These are phyloP conservation scores for Beauveria varroae DNA, from an alignment of 2,329 filamentous ascomycete species.

Conservation along the genomic window DNA sequence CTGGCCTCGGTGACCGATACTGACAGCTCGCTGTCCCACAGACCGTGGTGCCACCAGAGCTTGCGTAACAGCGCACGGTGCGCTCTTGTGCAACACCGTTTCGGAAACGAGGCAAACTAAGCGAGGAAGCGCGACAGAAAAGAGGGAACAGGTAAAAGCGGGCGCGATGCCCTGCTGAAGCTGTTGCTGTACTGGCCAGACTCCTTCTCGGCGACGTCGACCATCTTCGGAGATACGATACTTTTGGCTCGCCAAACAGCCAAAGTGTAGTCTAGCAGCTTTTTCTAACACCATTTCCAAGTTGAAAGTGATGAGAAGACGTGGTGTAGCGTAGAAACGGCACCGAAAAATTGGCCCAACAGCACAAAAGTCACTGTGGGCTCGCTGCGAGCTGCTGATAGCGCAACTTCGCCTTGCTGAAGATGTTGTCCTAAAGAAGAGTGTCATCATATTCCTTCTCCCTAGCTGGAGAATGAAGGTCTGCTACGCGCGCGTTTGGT, in stretches of 20 bases:
- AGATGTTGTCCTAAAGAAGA: too few species aligned
- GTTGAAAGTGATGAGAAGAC: not conserved
- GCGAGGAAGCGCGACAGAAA: not conserved
- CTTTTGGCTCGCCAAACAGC: not conserved
- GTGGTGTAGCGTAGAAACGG: not conserved
- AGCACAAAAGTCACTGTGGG: too few species aligned
- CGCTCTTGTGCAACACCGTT: not conserved
- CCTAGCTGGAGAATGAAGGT: not conserved
- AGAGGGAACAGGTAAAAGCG: not conserved
- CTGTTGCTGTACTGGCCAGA: too few species aligned
- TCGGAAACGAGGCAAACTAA: not conserved
- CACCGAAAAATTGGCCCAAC: too few species aligned
- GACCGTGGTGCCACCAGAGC: not conserved
- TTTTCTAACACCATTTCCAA: not conserved
- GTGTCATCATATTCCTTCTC: too few species aligned
- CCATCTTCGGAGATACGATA: not conserved
- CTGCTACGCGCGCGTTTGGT: not conserved
- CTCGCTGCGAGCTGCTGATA: not conserved
- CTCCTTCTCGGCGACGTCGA: not conserved
- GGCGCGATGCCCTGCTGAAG: not conserved
- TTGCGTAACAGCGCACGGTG: not conserved
- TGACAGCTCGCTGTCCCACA: constrained; percentile 1
- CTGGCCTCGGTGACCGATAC: not conserved
- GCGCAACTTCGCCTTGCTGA: too few species aligned
- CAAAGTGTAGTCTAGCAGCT: not conserved